Conservation (phyloP, 2,329 filamentous ascomycete species). For the Aspergillus bombycis region DNA sequence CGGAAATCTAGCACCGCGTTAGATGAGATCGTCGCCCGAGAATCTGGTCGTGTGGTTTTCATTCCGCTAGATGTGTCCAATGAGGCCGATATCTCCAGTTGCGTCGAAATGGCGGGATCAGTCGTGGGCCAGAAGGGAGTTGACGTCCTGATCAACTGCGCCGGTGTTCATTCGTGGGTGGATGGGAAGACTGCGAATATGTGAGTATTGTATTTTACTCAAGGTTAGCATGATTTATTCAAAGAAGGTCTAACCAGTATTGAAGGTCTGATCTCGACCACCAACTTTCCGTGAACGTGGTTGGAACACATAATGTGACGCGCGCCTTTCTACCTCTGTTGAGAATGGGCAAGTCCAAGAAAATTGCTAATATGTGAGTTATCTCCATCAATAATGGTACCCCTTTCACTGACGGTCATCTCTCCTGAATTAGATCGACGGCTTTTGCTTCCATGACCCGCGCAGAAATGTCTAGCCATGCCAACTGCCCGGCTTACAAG, state of each 20-base stretch:
- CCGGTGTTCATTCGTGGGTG: slow-evolving; percentile 26
- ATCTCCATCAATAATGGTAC: background rate
- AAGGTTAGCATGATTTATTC: background rate
- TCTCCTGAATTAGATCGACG: slow-evolving; percentile 6
- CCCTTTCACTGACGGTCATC: background rate
- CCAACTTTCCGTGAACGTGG: slow-evolving; percentile 13
- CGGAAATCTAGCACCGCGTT: slow-evolving; percentile 22
- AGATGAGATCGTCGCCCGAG: slow-evolving; percentile 32
- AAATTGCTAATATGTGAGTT: slow-evolving; percentile 13
- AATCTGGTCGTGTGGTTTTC: slow-evolving; percentile 32
- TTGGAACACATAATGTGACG: slow-evolving; percentile 11
- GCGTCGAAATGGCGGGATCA: slow-evolving; percentile 30
- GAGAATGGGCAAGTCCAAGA: slow-evolving; percentile 6
- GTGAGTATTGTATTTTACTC: background rate
- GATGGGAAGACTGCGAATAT: slow-evolving; percentile 3
- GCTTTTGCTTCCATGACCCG: slow-evolving; percentile 6
- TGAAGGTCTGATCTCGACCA: slow-evolving; percentile 11
- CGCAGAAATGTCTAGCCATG: slow-evolving; percentile 1
- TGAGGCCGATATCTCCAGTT: slow-evolving; percentile 32
- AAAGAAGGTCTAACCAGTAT: background rate
- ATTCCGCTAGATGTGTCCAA: slow-evolving; percentile 41
- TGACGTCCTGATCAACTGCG: slow-evolving; percentile 49
- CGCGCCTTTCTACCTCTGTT: slow-evolving; percentile 10
- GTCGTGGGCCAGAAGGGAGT: slow-evolving; percentile 36
- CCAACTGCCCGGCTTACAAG: slow-evolving; percentile 45